These are phyloP conservation scores for Wickerhamomyces subpelliculosus DNA, from an alignment of 805 yeast genomes.

Conservation along the genomic window DNA sequence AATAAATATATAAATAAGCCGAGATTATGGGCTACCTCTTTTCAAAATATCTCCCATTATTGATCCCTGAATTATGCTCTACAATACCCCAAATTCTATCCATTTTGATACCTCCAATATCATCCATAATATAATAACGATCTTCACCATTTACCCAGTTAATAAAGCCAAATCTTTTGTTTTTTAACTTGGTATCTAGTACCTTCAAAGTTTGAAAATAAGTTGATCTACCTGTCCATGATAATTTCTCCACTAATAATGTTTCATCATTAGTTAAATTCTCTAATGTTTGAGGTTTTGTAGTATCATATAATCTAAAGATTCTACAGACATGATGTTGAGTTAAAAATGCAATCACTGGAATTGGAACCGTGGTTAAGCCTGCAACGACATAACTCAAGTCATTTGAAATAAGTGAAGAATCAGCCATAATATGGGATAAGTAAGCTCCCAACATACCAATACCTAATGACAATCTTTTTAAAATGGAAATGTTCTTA, in stretches of 20 bases:
- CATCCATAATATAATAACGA: slow-evolving; percentile 54
- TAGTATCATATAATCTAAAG: slow-evolving; percentile 59
- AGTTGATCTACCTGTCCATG: slow-evolving; percentile 57
- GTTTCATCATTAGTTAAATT: slow-evolving; percentile 55
- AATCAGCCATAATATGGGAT: slow-evolving; percentile 49
- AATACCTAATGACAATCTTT: slow-evolving; percentile 55
- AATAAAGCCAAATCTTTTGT: slow-evolving; percentile 39
- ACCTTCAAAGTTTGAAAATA: slow-evolving; percentile 56
- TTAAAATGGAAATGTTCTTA: slow-evolving; percentile 54
- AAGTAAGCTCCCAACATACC: slow-evolving; percentile 55
- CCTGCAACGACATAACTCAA: slow-evolving; percentile 36
- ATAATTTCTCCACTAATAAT: slow-evolving; percentile 60
- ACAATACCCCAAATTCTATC: slow-evolving; percentile 82
- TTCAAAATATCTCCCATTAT: slow-evolving; percentile 52
- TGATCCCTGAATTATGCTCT: slow-evolving; percentile 57
- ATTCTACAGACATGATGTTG: slow-evolving; percentile 65
- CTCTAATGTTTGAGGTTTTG: slow-evolving; percentile 55
- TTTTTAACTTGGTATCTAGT: slow-evolving; percentile 34
- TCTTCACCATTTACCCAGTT: slow-evolving; percentile 37
- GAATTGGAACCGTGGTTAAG: slow-evolving; percentile 46
- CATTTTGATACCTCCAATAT: slow-evolving; percentile 77
- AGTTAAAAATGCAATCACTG: slow-evolving; percentile 48
- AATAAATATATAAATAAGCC: neutral
- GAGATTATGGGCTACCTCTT: slow-evolving; percentile 1
- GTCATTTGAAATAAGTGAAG: slow-evolving; percentile 45